Conservation (phyloP, 225 moss, liverwort and hornwort species). For the Takakia lepidozioides region DNA sequence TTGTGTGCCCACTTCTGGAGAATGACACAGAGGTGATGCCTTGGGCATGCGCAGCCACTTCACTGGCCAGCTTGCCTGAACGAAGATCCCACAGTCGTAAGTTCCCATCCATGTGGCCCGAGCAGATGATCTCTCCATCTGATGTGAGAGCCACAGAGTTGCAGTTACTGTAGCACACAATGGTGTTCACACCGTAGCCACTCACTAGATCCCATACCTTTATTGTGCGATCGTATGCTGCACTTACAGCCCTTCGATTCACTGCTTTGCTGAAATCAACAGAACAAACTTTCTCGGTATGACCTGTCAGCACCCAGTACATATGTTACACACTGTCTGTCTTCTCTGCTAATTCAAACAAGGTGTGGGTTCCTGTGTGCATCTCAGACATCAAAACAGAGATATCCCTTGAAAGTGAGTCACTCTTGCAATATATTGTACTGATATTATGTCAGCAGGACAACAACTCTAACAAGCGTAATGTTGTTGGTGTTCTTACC, state of each 20-base stretch:
- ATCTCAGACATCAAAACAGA: no score
- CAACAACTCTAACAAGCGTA: no score
- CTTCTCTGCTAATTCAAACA: no score
- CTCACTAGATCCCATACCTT: conserved; percentile 79
- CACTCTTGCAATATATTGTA: no score
- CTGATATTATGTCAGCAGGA: no score
- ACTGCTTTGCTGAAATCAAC: conserved; percentile 67
- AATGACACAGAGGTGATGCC: conserved; percentile 82
- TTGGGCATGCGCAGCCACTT: conserved; percentile 79
- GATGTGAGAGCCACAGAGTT: conserved; percentile 73
- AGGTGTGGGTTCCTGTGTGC: no score
- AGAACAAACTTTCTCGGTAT: conserved; percentile 73
- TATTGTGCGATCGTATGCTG: conserved; percentile 74
- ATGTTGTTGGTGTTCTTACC: no score
- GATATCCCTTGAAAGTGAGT: no score
- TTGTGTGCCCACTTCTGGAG: conserved; percentile 55
- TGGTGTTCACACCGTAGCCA: conserved; percentile 71
- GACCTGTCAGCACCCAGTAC: conserved; percentile 56
- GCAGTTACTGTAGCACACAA: conserved; percentile 84
- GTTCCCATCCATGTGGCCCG: conserved; percentile 90
- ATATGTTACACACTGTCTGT: no score
- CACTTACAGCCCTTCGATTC: conserved; percentile 68
- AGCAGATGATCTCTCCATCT: conserved; percentile 70
- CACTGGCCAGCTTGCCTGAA: conserved; percentile 72
- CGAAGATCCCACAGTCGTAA: conserved; percentile 82